Conservation (phyloP, 106 monocot genomes). For the Vanilla planifolia region DNA sequence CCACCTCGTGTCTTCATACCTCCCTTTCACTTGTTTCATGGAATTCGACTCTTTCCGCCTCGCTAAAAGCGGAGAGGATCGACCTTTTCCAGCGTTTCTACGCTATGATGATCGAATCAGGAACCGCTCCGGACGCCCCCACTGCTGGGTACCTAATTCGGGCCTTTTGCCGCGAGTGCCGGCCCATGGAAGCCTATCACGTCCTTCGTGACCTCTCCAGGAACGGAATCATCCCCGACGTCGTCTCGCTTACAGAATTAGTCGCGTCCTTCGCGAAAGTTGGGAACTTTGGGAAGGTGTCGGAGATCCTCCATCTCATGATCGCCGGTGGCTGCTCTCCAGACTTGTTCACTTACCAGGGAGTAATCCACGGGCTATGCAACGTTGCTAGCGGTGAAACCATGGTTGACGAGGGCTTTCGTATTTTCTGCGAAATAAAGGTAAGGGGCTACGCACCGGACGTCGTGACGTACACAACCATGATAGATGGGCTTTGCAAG, state of each 20-base stretch:
- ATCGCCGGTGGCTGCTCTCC: slow-evolving; percentile 33
- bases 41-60: slow-evolving; percentile 27
- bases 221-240: slow-evolving; percentile 21
- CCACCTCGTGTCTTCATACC: too few species aligned
- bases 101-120: slow-evolving; percentile 16
- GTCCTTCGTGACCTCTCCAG: slow-evolving; percentile 26
- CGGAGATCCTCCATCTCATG: slow-evolving; percentile 54
- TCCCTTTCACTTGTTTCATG: slow-evolving; percentile 18
- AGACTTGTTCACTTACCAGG: slow-evolving; percentile 32
- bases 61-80: slow-evolving; percentile 16
- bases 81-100: slow-evolving; percentile 42
- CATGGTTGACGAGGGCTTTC: slow-evolving; percentile 33
- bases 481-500: slow-evolving; percentile 54
- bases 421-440: slow-evolving; percentile 46
- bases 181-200: slow-evolving; percentile 20
- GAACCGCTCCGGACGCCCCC: slow-evolving; percentile 8
- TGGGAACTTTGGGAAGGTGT: slow-evolving; percentile 38
- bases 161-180: slow-evolving; percentile 27
- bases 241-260: slow-evolving; percentile 18
- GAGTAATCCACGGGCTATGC: slow-evolving; percentile 42
- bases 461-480: slow-evolving; percentile 34
- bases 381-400: slow-evolving; percentile 1
- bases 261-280: slow-evolving; percentile 18
- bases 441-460: slow-evolving; percentile 36
- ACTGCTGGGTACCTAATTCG: slow-evolving; percentile 29